Evolutionary conservation across 495 filamentous ascomycete genomes (phyloP).

Genomic region (Aspergillus haitiensis): DNA sequence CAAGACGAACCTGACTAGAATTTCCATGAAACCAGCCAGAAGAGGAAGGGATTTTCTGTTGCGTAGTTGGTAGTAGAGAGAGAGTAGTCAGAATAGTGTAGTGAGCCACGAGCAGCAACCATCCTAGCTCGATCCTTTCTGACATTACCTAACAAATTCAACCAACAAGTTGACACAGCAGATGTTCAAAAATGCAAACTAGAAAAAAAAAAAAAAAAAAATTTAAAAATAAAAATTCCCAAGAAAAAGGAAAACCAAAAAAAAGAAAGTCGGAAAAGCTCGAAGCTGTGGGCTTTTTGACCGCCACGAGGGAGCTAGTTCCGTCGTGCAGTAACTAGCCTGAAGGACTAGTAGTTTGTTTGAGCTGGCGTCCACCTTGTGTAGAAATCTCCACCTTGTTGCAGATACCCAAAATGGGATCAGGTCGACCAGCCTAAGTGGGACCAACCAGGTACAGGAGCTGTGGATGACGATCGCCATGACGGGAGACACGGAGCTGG

Average conservation of each 20-base stretch:
- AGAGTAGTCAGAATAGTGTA: too few species aligned
- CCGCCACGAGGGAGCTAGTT: conserved; percentile 16
- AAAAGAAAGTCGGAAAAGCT: not conserved
- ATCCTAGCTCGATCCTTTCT: too few species aligned
- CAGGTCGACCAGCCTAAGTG: not conserved
- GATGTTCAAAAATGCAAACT: not conserved
- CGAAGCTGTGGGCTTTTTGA: not conserved
- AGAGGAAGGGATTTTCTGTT: too few species aligned
- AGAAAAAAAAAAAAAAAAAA: not conserved
- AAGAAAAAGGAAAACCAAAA: not conserved
- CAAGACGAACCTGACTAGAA: too few species aligned
- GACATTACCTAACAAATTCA: too few species aligned
- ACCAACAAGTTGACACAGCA: not conserved
- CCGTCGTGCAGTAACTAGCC: conserved; percentile 1
- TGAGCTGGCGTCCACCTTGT: not conserved
- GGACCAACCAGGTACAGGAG: not conserved
- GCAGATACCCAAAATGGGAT: conserved; percentile 6
- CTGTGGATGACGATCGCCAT: not conserved
- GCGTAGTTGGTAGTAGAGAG: too few species aligned
- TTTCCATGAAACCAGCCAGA: too few species aligned
- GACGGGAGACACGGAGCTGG: not conserved
- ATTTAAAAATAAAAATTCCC: not conserved
- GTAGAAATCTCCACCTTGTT: not conserved
- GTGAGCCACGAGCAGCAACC: too few species aligned
- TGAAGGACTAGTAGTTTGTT: not conserved